A percentile compares a stretch with the other conserved stretches of the same genome.
These are phyloP conservation scores for Aspergillus amoenus DNA, from an alignment of 2,329 filamentous ascomycete species.

Conservation along the genomic window DNA sequence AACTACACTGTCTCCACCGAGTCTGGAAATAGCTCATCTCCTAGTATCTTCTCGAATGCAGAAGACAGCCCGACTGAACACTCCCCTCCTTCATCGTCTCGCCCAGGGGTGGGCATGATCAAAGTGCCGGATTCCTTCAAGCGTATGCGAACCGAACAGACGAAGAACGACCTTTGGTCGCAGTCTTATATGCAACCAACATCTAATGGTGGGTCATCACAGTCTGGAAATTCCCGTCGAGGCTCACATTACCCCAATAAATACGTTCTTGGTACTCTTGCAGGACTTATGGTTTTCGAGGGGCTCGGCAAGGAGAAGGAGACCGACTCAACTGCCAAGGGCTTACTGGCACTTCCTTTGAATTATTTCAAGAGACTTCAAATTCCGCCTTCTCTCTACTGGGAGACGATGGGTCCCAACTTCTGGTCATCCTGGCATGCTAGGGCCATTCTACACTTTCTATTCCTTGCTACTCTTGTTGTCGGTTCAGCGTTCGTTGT, in stretches of 20 bases:
- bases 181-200: slow-evolving; percentile 40
- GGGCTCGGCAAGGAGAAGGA: slow-evolving; percentile 69
- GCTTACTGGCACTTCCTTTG: slow-evolving; percentile 64
- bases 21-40: slow-evolving; percentile 36
- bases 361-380: slow-evolving; percentile 51
- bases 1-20: slow-evolving; percentile 40
- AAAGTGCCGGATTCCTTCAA: slow-evolving; percentile 46
- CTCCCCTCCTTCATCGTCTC: slow-evolving; percentile 29
- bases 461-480: slow-evolving; percentile 53
- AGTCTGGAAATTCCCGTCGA: slow-evolving; percentile 43
- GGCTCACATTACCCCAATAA: slow-evolving; percentile 62
- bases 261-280: slow-evolving; percentile 89
- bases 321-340: slow-evolving; percentile 62
- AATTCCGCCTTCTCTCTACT: slow-evolving; percentile 23
- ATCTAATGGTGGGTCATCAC: slow-evolving; percentile 30
- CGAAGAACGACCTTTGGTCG: slow-evolving; percentile 35
- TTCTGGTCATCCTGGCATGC: slow-evolving; percentile 40
- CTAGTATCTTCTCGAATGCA: slow-evolving; percentile 41
- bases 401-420: slow-evolving; percentile 24
- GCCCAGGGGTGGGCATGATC: slow-evolving; percentile 45
- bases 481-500: slow-evolving; percentile 58
- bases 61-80: slow-evolving; percentile 37
- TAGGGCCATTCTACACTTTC: slow-evolving; percentile 41
- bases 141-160: slow-evolving; percentile 38
- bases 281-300: slow-evolving; percentile 88